Conservation (phyloP, 768 basidiomycete species). For the Lyophyllum decastes region DNA sequence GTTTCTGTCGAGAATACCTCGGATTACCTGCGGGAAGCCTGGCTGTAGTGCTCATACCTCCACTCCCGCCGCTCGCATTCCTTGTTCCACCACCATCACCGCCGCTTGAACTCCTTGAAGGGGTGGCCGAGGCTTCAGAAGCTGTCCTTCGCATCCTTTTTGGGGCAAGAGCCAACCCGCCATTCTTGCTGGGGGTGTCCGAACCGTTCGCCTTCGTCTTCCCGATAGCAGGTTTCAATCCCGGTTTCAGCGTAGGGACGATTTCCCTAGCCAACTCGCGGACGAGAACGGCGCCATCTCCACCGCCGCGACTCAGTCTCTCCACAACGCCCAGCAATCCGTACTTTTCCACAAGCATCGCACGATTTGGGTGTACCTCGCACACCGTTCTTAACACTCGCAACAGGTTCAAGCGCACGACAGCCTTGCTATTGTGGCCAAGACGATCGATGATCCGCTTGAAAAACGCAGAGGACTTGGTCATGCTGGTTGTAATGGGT, state of each 20-base stretch:
- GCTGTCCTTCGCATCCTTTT: slow-evolving; percentile 69
- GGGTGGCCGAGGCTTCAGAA: slow-evolving; percentile 59
- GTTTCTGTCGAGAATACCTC: slow-evolving; percentile 47
- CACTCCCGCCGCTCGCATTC: slow-evolving; percentile 5
- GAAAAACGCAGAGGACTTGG: slow-evolving; percentile 81
- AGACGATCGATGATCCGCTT: slow-evolving; percentile 85
- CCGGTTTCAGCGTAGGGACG: slow-evolving; percentile 74
- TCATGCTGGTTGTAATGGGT: slow-evolving; percentile 70
- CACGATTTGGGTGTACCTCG: slow-evolving; percentile 87
- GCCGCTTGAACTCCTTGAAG: slow-evolving; percentile 14
- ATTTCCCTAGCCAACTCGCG: slow-evolving; percentile 88
- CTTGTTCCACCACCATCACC: slow-evolving; percentile 9
- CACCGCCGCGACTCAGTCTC: slow-evolving; percentile 68
- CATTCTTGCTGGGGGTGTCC: slow-evolving; percentile 23
- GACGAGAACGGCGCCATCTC: slow-evolving; percentile 89
- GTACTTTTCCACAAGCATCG: slow-evolving; percentile 79
- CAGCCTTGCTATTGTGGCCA: slow-evolving; percentile 69
- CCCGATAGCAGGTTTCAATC: slow-evolving; percentile 52
- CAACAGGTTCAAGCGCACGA: slow-evolving; percentile 88
- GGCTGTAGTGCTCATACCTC: slow-evolving; percentile 13
- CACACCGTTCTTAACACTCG: slow-evolving; percentile 83
- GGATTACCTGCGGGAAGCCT: slow-evolving; percentile 35
- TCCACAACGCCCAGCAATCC: slow-evolving; percentile 82
- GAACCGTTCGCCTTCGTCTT: slow-evolving; percentile 24
- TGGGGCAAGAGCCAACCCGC: slow-evolving; percentile 47